Conservation (phyloP, 2,329 filamentous ascomycete genomes). For the Monosporascus sp. region DNA sequence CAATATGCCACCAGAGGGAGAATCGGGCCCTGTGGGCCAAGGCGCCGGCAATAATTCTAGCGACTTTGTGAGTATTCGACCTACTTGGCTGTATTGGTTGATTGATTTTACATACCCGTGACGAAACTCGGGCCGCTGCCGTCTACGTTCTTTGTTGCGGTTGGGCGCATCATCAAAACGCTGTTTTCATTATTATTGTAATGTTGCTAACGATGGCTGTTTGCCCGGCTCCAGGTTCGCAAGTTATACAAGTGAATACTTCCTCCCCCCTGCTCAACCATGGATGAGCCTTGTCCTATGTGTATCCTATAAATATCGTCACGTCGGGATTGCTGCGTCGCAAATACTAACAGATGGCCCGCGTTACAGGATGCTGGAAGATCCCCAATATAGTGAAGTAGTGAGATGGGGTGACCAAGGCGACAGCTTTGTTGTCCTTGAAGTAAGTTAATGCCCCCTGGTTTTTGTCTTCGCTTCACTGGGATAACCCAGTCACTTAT, state of each 20-base stretch:
- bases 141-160: slow-evolving; percentile 11
- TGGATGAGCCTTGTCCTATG: slow-evolving; percentile 3
- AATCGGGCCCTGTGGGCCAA: slow-evolving; percentile 30
- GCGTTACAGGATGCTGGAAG: slow-evolving; percentile 79
- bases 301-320: neutral
- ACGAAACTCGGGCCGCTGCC: neutral
- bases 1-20: slow-evolving; percentile 32
- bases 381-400: slow-evolving; percentile 84
- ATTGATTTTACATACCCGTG: slow-evolving; percentile 2
- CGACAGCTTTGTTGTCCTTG: slow-evolving; percentile 93
- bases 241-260: slow-evolving; percentile 89
- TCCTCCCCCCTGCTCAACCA: slow-evolving; percentile 6
- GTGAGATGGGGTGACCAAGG: slow-evolving; percentile 94
- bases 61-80: slow-evolving; percentile 73
- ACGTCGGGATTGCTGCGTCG: slow-evolving; percentile 1
- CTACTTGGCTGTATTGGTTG: slow-evolving; percentile 2
- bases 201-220: slow-evolving; percentile 21
- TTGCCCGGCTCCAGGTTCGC: slow-evolving; percentile 62
- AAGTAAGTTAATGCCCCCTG: slow-evolving; percentile 52
- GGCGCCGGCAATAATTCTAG: slow-evolving; percentile 72
- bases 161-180: slow-evolving; percentile 16
- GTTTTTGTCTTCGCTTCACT: neutral
- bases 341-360: slow-evolving; percentile 25
- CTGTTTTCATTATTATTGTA: slow-evolving; percentile 3
- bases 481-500: slow-evolving; percentile 2